Conservation (phyloP, 2,329 filamentous ascomycete species). For the Epichloe aotearoae region DNA sequence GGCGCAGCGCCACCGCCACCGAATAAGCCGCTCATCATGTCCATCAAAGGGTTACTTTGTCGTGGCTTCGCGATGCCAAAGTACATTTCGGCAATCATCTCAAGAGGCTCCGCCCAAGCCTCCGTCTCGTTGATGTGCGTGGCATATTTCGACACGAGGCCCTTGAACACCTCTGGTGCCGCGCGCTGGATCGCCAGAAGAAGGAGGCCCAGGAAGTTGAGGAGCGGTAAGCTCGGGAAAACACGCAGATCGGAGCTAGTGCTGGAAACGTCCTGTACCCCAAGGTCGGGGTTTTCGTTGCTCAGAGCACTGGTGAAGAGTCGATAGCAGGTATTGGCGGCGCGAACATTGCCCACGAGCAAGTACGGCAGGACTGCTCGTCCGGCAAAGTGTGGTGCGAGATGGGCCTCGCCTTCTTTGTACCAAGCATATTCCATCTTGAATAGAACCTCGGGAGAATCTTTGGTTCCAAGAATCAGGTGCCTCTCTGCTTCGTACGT, state of each 20-base stretch:
- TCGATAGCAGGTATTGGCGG: constrained; percentile 70
- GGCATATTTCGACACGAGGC: constrained; percentile 71
- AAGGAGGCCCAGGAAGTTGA: constrained; percentile 85
- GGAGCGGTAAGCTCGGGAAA: constrained; percentile 80
- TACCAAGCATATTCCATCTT: constrained; percentile 92
- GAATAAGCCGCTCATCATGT: constrained; percentile 96
- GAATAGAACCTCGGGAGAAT: constrained; percentile 69
- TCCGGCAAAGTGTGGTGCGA: constrained; percentile 72
- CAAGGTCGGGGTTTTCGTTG: constrained; percentile 37
- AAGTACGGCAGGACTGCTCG: constrained; percentile 86
- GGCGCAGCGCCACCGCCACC: constrained; percentile 52
- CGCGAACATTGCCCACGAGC: constrained; percentile 77
- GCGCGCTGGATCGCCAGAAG: constrained; percentile 74
- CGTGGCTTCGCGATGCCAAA: constrained; percentile 81
- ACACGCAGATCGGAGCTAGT: constrained; percentile 61
- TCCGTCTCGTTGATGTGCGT: constrained; percentile 63
- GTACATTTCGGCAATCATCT: constrained; percentile 90
- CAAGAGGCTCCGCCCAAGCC: constrained; percentile 69
- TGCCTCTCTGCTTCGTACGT: constrained; percentile 89
- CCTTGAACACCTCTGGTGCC: constrained; percentile 62
- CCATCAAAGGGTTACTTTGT: constrained; percentile 84
- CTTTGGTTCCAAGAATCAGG: constrained; percentile 74
- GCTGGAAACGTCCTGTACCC: constrained; percentile 68
- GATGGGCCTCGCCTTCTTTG: constrained; percentile 73
- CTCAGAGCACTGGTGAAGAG: constrained; percentile 36